Conservation (phyloP, 2,329 filamentous ascomycete species). For the Fusarium sublunatum region DNA sequence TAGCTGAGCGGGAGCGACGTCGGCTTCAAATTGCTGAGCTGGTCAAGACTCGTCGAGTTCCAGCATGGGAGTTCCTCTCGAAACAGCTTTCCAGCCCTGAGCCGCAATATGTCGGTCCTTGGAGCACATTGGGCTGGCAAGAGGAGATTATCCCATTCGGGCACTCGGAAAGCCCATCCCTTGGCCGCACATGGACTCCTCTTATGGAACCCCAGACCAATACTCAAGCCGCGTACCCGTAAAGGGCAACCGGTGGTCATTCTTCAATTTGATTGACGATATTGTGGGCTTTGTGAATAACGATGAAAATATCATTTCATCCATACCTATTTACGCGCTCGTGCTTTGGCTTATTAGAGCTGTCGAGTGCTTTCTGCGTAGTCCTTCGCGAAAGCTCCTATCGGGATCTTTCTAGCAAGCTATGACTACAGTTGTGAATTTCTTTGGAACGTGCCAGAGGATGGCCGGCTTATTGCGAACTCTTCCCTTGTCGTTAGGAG, state of each 20-base stretch:
- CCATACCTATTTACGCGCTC: conserved; percentile 12
- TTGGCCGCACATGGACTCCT: conserved; percentile 60
- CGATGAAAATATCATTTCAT: conserved; percentile 35
- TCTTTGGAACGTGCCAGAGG: conserved; percentile 1
- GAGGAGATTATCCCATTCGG: conserved; percentile 56
- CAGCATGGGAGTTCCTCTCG: conserved; percentile 51
- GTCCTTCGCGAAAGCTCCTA: conserved; percentile 1
- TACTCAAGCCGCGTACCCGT: conserved; percentile 49
- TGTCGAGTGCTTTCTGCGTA: conserved; percentile 5
- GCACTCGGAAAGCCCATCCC: conserved; percentile 55
- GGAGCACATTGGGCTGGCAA: conserved; percentile 63
- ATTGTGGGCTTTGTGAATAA: conserved; percentile 39
- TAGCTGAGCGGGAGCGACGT: conserved; percentile 68
- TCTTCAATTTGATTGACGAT: conserved; percentile 30
- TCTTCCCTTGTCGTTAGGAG: neutral
- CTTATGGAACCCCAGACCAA: conserved; percentile 44
- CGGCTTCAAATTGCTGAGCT: conserved; percentile 61
- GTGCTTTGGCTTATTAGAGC: conserved; percentile 11
- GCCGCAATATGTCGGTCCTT: conserved; percentile 55
- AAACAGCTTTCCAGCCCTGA: conserved; percentile 53
- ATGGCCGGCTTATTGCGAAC: neutral
- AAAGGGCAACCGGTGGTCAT: conserved; percentile 24
- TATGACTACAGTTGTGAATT: conserved; percentile 7
- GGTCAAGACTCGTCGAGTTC: conserved; percentile 52
- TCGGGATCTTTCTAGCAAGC: conserved; percentile 2